Conservation (phyloP, 345 rosid species). For the Erucastrum elatum region DNA sequence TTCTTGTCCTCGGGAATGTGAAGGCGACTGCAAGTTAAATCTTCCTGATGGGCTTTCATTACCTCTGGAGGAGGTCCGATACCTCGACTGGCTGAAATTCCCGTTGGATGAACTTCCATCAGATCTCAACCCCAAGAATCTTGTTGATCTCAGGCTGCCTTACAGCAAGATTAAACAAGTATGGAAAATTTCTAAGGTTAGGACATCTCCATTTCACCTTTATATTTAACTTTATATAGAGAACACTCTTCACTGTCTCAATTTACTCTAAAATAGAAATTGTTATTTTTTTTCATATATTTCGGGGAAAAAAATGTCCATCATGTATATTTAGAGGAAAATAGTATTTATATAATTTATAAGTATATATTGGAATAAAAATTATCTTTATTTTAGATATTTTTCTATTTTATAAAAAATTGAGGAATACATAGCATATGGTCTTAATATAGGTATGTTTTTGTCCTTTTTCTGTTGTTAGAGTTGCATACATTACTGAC, state of each 20-base stretch:
- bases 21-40: not conserved
- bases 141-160: slow-evolving; percentile 20
- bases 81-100: slow-evolving; percentile 1
- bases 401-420: too few species aligned
- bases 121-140: not conserved
- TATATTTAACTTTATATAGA: not conserved
- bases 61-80: not conserved
- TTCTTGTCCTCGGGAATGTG: slow-evolving; percentile 11
- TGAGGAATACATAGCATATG: not conserved
- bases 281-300: too few species aligned
- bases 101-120: slow-evolving; percentile 3
- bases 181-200: slow-evolving; percentile 27
- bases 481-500: not conserved
- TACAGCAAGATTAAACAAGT: slow-evolving; percentile 24
- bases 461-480: not conserved
- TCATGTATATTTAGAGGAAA: not conserved
- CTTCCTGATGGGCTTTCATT: not conserved
- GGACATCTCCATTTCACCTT: not conserved
- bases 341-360: not conserved
- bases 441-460: not conserved
- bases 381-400: too few species aligned
- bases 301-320: too few species aligned
- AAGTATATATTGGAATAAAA: not conserved
- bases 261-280: not conserved
- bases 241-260: not conserved